Evolutionary conservation across 2,329 filamentous ascomycete genomes (phyloP), one percentile per base, ranked within the genome.

Genomic region (Colletotrichum cuscutae): DNA sequence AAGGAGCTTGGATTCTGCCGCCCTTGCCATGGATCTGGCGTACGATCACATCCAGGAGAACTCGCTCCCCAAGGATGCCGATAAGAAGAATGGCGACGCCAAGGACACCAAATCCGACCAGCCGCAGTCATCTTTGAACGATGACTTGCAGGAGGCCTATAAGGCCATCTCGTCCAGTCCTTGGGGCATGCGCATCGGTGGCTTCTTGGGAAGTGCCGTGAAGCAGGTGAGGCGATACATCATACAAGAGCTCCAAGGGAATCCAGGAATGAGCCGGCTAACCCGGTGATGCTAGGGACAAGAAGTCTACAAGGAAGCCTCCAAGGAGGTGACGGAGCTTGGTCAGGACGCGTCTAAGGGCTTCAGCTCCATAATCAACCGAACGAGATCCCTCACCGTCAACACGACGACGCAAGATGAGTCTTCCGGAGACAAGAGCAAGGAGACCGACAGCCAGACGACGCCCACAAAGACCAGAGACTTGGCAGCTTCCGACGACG

Each of bases 41-140:
- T 99, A 98, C 89, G 97, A 99, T 80, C 95, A 98, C 83, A 97
- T 98, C 79, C 92, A 95, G 81, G 95, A 98, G 85, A 92, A 97
- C 81, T 89, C 91, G 64, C 89, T 94, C 74, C 87, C 89, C 52
- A 89, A 90, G 77, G 87, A 91, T 70, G 80, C 86, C 72, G 86
- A 89, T 74, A 85, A 87, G 75, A 84, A 86, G 74, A 75, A 76
- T 73, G 77, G 71, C 72, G 75, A 72, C 54, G 68, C 78, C 49
- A 84, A 85, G 56, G 82, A 82, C 59, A 80, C 86, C 61, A 80
- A 84, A 66, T 74, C 78, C 26, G 82, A 84, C 73, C 80, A 85
- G 76, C 78, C 82, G 63, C 83, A 86, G 76, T 81, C 84, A 68
- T 89, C 92, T 65, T 89, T 99, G 77, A 97, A 97, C 80, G 89